phyloP scores from a whole-genome alignment of 768 basidiomycete species.

The Suillus plorans region DNA sequence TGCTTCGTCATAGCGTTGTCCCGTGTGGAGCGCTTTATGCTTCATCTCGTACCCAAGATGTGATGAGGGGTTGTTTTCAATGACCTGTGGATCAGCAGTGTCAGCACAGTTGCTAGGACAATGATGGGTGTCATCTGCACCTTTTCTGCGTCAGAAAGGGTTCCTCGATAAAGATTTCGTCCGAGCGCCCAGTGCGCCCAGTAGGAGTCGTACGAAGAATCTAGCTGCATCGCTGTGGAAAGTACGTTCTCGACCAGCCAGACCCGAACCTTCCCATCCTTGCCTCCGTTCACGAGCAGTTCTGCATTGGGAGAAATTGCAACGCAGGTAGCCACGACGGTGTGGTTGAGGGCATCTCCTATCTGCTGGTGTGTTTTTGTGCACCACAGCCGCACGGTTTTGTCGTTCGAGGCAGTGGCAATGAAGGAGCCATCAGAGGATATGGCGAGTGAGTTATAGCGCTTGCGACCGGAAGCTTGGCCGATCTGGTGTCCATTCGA shows the following conservation, averaged over 20 bases:
- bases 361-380: constrained; percentile 1
- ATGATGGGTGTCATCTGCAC: not conserved
- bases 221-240: too few relatives aligned
- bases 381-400: not conserved
- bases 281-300: constrained; percentile 15
- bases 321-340: not conserved
- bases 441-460: not conserved
- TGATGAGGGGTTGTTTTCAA: not conserved
- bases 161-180: not conserved
- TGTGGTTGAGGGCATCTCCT: not conserved
- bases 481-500: not conserved
- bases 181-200: too few relatives aligned
- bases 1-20: not conserved
- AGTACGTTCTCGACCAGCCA: not conserved
- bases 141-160: not conserved
- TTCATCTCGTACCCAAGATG: not conserved
- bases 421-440: constrained; percentile 2
- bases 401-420: not conserved
- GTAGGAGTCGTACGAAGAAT: too few relatives aligned
- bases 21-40: not conserved
- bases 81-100: not conserved
- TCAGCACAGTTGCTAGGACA: not conserved
- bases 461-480: not conserved
- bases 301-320: not conserved
- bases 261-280: constrained; percentile 1